Evolutionary conservation across 768 basidiomycete genomes (phyloP).

Genomic region (Termitomyces sp.): DNA sequence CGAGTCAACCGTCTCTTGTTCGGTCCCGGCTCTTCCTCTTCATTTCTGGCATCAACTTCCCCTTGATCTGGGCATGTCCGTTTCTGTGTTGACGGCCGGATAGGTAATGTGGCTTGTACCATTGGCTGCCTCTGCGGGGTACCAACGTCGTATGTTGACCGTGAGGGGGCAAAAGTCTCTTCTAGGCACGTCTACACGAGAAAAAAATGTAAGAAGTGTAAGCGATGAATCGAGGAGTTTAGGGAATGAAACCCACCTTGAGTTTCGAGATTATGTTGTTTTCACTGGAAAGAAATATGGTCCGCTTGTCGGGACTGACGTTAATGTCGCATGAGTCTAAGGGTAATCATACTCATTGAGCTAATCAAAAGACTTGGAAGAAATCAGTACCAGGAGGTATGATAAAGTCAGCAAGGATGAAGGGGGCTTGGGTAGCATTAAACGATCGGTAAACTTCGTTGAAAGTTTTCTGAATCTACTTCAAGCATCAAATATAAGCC

Average conservation of each 20-base stretch:
- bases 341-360: neutral
- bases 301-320: slow-evolving; percentile 95
- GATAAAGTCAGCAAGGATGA: slow-evolving; percentile 78
- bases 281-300: slow-evolving; percentile 88
- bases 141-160: slow-evolving; percentile 67
- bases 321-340: slow-evolving; percentile 86
- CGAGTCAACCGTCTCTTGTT: slow-evolving; percentile 1
- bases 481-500: neutral
- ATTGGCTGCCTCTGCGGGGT: slow-evolving; percentile 13
- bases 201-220: too few species aligned
- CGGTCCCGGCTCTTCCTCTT: neutral
- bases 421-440: slow-evolving; percentile 64
- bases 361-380: neutral
- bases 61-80: slow-evolving; percentile 1
- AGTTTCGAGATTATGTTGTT: slow-evolving; percentile 69
- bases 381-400: slow-evolving; percentile 64
- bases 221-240: neutral
- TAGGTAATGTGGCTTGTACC: slow-evolving; percentile 18
- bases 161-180: slow-evolving; percentile 53
- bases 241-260: slow-evolving; percentile 42
- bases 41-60: neutral
- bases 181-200: slow-evolving; percentile 60
- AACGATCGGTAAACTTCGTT: slow-evolving; percentile 92
- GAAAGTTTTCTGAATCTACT: slow-evolving; percentile 77
- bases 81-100: slow-evolving; percentile 2